Percentiles rank a stretch among this genome's conserved stretches.
phyloP scores from a whole-genome alignment of 176 grass and related monocot genomes.

The Triticum urartu region DNA sequence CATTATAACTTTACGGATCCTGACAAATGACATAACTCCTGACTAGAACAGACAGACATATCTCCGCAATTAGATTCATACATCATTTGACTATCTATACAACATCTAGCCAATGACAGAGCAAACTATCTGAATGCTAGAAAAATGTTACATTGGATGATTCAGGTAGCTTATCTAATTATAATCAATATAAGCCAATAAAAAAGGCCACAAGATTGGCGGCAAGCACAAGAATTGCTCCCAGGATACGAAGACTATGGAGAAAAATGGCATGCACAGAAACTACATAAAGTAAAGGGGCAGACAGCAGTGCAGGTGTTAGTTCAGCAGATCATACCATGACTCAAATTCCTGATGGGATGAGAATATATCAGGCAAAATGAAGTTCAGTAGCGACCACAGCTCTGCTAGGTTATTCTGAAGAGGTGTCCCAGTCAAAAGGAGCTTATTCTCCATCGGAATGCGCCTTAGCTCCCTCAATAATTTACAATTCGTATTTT shows the following conservation, averaged over 20 bases:
- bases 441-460: slow-evolving; percentile 93
- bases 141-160: not conserved
- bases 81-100: not conserved
- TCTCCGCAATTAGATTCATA: not conserved
- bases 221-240: not conserved
- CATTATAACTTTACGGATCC: not conserved
- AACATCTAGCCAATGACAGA: not conserved
- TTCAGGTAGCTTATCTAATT: not conserved
- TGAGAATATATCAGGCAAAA: slow-evolving; percentile 97
- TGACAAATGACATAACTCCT: not conserved
- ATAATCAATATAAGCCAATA: not conserved
- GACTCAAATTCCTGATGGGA: slow-evolving; percentile 94
- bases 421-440: slow-evolving; percentile 93
- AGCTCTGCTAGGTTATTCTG: slow-evolving; percentile 98
- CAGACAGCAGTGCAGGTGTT: not conserved
- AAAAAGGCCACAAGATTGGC: not conserved
- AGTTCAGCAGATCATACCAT: slow-evolving; percentile 53
- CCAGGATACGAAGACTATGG: not conserved
- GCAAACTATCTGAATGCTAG: not conserved
- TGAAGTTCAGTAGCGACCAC: slow-evolving; percentile 96
- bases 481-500: slow-evolving; percentile 84
- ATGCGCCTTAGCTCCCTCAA: slow-evolving; percentile 76
- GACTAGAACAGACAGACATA: not conserved
- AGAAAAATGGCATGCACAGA: not conserved
- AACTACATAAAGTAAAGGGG: not conserved